Base-by-base conservation (phyloP, 345 rosid species). In the Mallotus nudiflorus region DNA sequence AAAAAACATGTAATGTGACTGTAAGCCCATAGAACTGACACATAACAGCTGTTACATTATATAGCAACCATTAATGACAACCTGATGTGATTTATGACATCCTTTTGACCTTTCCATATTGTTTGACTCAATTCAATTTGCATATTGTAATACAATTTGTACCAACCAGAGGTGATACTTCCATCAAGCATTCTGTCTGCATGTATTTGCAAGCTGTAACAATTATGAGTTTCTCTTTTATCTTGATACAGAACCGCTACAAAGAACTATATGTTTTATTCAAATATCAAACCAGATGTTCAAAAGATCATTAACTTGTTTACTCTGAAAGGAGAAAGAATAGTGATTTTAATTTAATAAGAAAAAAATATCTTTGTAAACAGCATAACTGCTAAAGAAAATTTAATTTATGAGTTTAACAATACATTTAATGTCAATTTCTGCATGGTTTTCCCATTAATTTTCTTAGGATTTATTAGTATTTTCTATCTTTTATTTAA, bases 321-420 rank as follows among this genome's bases (percentile, higher is more conserved):
- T 35, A 25, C 19, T 33, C 9, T 67, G 24, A 24, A 5, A 66
- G 9, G n/a, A 35, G 48, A 67, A 50, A 37, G 53, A 3, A 37
- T 37, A 52, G 24, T 18, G 24, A 53, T 53, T 53, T 52, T 45
- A 66, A 66, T 52, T 50, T 45, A 66, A 51, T 59, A 51, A 33
- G 59, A 66, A 6, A 24, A 18, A 35, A 49, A 51, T 50, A 52
- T 29, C 25, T 51, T 29, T n/a, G 20, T 37, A 40, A 66, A 24
- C n/a, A 33, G 20, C n/a, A 8, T 9, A 51, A 51, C 33, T 16
- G 50, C 37, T 14, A 3, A 19, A 15, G 18, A 27, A 20, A 45
- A 53, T 37, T 20, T 25, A 19, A 24, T 53, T 52, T 37, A 0
- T 67, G 49, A 46, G n/a, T 40, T 44, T 35, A 67, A 15, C 16